phyloP scores from a whole-genome alignment of 805 yeast species.

The Wickerhamiella occidentalis region DNA sequence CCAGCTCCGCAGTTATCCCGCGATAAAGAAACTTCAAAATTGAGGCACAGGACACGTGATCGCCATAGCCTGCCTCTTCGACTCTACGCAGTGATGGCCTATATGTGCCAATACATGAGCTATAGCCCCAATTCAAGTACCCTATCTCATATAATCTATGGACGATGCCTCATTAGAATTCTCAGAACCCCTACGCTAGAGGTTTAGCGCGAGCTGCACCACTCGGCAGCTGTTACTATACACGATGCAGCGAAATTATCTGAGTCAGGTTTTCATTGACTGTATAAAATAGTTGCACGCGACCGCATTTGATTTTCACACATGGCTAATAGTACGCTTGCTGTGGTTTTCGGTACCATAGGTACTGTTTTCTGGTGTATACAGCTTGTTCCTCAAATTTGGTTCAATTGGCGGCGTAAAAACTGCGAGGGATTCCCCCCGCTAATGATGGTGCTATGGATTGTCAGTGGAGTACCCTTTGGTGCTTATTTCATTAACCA shows the following conservation, averaged over 20 bases:
- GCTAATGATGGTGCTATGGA: slow-evolving; percentile 80
- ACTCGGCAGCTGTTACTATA: slow-evolving; percentile 1
- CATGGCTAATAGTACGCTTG: slow-evolving; percentile 28
- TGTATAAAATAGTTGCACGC: neutral
- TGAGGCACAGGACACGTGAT: neutral
- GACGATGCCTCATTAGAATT: neutral
- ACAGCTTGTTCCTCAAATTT: slow-evolving; percentile 77
- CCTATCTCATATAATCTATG: neutral
- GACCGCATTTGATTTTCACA: neutral
- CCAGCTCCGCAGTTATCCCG: too few species aligned
- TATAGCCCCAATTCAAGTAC: neutral
- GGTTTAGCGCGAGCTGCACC: neutral
- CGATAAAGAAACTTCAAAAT: too few species aligned
- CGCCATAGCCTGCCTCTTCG: neutral
- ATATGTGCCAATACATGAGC: neutral
- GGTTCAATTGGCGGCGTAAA: slow-evolving; percentile 58
- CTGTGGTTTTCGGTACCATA: slow-evolving; percentile 54
- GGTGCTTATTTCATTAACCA: slow-evolving; percentile 68
- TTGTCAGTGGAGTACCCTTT: slow-evolving; percentile 68
- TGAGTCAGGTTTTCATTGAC: neutral
- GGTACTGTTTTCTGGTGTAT: slow-evolving; percentile 92
- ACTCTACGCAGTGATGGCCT: neutral
- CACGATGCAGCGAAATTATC: neutral
- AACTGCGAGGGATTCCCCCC: slow-evolving; percentile 83
- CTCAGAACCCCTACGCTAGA: neutral